phyloP scores from a whole-genome alignment of 2,329 filamentous ascomycete species.

The Fusarium tuaranense region DNA sequence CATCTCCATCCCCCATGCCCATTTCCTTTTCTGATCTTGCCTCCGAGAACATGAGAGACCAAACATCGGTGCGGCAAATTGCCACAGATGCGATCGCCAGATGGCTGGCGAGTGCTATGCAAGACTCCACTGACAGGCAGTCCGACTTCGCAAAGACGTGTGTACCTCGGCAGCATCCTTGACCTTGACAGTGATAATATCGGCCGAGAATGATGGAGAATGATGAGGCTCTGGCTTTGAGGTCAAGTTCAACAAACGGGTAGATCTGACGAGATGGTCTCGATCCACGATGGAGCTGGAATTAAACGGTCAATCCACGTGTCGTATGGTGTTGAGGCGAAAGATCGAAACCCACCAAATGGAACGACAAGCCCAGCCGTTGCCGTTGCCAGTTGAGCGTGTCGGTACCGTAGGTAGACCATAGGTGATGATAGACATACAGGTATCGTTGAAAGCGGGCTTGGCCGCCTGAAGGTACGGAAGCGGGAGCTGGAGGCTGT shows the following conservation, averaged over 20 bases:
- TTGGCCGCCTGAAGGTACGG: slow-evolving; percentile 3
- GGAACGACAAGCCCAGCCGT: slow-evolving; percentile 7
- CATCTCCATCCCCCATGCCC: slow-evolving; percentile 22
- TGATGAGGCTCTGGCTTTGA: background rate
- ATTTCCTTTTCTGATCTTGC: slow-evolving; percentile 24
- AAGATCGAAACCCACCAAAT: slow-evolving; percentile 2
- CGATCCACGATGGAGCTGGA: background rate
- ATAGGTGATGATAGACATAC: slow-evolving; percentile 1
- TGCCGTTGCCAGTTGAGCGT: slow-evolving; percentile 4
- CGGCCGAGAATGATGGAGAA: background rate
- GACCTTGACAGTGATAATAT: background rate
- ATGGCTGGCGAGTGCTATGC: slow-evolving; percentile 12
- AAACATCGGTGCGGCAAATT: slow-evolving; percentile 19
- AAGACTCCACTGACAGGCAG: slow-evolving; percentile 19
- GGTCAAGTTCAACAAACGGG: slow-evolving; percentile 2
- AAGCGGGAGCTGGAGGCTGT: slow-evolving; percentile 15
- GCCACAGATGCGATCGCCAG: slow-evolving; percentile 16
- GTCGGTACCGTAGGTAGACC: background rate
- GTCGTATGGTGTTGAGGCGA: slow-evolving; percentile 2
- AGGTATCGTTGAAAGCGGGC: slow-evolving; percentile 7
- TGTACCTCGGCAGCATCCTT: background rate
- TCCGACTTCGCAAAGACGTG: slow-evolving; percentile 30
- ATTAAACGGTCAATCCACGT: slow-evolving; percentile 15
- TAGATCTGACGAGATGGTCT: background rate
- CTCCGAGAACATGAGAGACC: slow-evolving; percentile 3